phyloP scores from a whole-genome alignment of 2,329 filamentous ascomycete species.

The Arthrobotrys pseudoclavata region DNA sequence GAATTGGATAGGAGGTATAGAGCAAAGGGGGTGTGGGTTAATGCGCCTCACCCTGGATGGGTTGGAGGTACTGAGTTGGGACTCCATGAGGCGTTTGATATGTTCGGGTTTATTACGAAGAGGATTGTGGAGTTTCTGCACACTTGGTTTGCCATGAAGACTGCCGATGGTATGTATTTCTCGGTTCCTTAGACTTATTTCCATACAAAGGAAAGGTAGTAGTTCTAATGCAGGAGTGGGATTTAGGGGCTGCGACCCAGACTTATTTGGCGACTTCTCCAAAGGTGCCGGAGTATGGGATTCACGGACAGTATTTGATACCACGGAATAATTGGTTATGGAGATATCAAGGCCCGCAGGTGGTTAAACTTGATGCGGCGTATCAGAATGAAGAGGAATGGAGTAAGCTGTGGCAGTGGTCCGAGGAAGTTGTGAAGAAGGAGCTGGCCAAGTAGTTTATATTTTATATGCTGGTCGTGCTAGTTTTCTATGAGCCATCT shows the following conservation, averaged over 20 bases:
- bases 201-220: background rate
- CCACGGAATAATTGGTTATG: conserved; percentile 57
- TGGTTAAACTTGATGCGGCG: conserved; percentile 43
- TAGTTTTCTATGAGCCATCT: background rate
- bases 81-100: conserved; percentile 31
- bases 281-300: conserved; percentile 52
- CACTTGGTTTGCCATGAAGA: conserved; percentile 36
- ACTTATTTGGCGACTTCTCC: conserved; percentile 56
- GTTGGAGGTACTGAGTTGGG: conserved; percentile 43
- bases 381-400: conserved; percentile 59
- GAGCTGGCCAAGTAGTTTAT: conserved; percentile 27
- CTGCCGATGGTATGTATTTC: conserved; percentile 23
- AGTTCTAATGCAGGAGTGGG: background rate
- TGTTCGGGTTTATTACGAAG: conserved; percentile 23
- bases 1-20: conserved; percentile 74
- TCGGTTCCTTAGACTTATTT: background rate
- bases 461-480: background rate
- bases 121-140: conserved; percentile 1
- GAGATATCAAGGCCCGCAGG: conserved; percentile 52
- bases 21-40: conserved; percentile 67
- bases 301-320: conserved; percentile 60
- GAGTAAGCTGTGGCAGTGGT: conserved; percentile 61
- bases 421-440: conserved; percentile 56
- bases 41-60: conserved; percentile 61
- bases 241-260: conserved; percentile 61